Conservation (phyloP, 1,284 basidiomycete species). For the Fomitiporia mediterranea region DNA sequence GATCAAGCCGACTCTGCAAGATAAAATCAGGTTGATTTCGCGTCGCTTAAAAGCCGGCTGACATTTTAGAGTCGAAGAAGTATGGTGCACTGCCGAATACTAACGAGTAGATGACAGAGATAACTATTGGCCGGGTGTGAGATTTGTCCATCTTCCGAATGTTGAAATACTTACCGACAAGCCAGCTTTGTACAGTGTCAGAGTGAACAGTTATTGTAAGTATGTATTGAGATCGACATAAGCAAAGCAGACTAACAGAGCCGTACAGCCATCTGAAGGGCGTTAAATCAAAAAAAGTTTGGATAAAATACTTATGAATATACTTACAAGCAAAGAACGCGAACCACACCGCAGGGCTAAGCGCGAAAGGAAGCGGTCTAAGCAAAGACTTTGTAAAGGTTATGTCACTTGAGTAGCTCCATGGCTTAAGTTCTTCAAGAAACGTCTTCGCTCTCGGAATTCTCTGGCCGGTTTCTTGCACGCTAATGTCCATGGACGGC, state of each 20-base stretch:
- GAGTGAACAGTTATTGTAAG: too few species aligned
- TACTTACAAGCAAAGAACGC: neutral
- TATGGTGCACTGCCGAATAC: conserved; percentile 15
- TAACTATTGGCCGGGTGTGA: conserved; percentile 25
- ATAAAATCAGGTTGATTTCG: neutral
- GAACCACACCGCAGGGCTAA: conserved; percentile 37
- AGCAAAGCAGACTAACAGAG: conserved; percentile 29
- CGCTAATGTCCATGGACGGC: neutral
- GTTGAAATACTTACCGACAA: conserved; percentile 38
- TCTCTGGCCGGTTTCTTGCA: neutral
- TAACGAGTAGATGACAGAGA: conserved; percentile 4
- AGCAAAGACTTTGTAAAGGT: conserved; percentile 34
- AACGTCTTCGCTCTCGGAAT: neutral
- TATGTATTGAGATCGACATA: neutral
- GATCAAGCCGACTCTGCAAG: conserved; percentile 30
- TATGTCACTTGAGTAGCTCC: conserved; percentile 25
- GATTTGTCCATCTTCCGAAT: conserved; percentile 37
- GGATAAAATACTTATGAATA: conserved; percentile 28
- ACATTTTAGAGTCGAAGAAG: conserved; percentile 11
- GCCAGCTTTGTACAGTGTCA: conserved; percentile 39
- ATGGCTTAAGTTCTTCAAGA: conserved; percentile 3
- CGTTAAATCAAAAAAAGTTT: conserved; percentile 32
- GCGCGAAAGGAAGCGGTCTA: conserved; percentile 37
- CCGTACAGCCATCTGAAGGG: conserved; percentile 38
- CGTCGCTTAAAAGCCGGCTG: too few species aligned